A percentile compares a stretch with the other conserved stretches of the same genome.
Evolutionary conservation across 2,329 filamentous ascomycete genomes (phyloP).

Genomic region (Simplicillium sp.): DNA sequence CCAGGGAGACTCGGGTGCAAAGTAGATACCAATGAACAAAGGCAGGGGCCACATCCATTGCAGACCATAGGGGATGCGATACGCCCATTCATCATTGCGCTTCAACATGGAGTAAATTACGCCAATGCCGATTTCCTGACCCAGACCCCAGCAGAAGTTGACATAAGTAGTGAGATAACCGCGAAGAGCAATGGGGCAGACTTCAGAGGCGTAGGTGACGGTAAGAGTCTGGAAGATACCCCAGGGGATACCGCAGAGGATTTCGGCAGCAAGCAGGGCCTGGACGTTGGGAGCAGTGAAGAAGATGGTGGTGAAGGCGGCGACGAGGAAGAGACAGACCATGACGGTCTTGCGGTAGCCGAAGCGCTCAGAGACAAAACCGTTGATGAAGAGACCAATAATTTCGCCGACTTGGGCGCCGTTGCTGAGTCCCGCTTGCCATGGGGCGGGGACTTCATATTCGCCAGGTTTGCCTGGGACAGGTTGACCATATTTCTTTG

Average conservation of each 20-base stretch:
- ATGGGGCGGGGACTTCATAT: constrained; percentile 48
- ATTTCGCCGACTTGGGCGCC: constrained; percentile 54
- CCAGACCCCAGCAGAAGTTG: constrained; percentile 71
- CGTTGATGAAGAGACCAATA: constrained; percentile 57
- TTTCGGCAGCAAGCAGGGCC: constrained; percentile 49
- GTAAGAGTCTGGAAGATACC: constrained; percentile 50
- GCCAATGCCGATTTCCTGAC: constrained; percentile 64
- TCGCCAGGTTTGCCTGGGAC: constrained; percentile 25
- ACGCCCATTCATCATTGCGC: constrained; percentile 58
- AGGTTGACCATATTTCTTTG: constrained; percentile 44
- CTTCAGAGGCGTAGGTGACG: constrained; percentile 61
- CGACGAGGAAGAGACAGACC: constrained; percentile 40
- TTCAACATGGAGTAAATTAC: constrained; percentile 60
- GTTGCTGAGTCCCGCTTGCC: constrained; percentile 54
- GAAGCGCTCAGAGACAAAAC: constrained; percentile 55
- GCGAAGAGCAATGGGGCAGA: constrained; percentile 62
- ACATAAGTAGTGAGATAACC: constrained; percentile 66
- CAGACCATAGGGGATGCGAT: constrained; percentile 60
- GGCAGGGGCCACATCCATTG: constrained; percentile 74
- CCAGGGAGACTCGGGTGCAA: constrained; percentile 65
- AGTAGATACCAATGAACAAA: constrained; percentile 54
- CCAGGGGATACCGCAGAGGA: constrained; percentile 55
- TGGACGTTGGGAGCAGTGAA: constrained; percentile 54
- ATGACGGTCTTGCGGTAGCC: constrained; percentile 60
- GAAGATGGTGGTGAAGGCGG: constrained; percentile 52